Evolutionary conservation across 140 eudicot genomes (phyloP).

Genomic region (Flaveria floridana): DNA sequence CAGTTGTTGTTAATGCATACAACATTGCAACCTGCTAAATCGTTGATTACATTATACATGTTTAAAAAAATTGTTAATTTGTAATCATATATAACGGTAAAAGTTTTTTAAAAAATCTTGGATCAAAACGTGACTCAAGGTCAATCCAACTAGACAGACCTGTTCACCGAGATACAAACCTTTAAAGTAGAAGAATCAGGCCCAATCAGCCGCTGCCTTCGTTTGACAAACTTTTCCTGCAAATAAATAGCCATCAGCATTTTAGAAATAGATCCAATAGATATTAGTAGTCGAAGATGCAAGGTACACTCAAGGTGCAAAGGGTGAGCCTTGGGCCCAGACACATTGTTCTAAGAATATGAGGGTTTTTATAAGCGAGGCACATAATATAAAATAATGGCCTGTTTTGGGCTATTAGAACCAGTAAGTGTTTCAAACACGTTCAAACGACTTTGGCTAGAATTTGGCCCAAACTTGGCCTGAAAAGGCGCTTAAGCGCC

Average conservation of each 20-base stretch:
- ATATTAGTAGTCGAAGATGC: background rate
- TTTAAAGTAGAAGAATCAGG: constrained; percentile 77
- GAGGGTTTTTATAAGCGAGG: too few species aligned
- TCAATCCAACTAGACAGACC: background rate
- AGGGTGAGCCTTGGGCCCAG: too few species aligned
- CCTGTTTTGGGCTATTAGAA: too few species aligned
- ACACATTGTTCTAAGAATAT: too few species aligned
- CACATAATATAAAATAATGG: too few species aligned
- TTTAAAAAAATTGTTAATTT: background rate
- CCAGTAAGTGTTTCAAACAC: too few species aligned
- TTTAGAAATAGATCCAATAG: background rate
- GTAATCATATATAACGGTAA: too few species aligned
- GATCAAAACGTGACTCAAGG: background rate
- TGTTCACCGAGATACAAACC: constrained; percentile 43
- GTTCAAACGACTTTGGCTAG: too few species aligned
- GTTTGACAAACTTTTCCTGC: constrained; percentile 90
- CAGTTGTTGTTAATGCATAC: background rate
- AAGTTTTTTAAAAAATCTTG: background rate
- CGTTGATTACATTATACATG: background rate
- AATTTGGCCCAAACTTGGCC: too few species aligned
- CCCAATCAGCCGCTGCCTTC: constrained; percentile 82
- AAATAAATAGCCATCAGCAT: constrained; percentile 19
- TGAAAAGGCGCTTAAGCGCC: too few species aligned
- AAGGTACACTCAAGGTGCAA: too few species aligned
- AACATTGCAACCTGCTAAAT: background rate